Evolutionary conservation across 2,329 filamentous ascomycete species (phyloP).

Genomic region (Pseudogymnoascus sp.): DNA sequence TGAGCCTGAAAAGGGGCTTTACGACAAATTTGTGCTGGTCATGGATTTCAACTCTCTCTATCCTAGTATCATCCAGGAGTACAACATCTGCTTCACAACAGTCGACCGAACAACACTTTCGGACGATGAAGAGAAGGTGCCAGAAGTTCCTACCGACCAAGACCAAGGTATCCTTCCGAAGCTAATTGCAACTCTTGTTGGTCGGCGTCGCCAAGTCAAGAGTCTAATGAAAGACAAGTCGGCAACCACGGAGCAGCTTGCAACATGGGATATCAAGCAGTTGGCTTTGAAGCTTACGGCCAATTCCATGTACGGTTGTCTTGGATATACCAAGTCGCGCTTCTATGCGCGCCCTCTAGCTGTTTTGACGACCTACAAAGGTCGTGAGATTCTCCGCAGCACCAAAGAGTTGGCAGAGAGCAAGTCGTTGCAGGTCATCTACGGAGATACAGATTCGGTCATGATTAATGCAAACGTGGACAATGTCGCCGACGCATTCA

Average conservation of each 20-base stretch:
- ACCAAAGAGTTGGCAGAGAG: slow-evolving; percentile 94
- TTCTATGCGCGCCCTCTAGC: slow-evolving; percentile 95
- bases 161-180: slow-evolving; percentile 78
- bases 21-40: slow-evolving; percentile 95
- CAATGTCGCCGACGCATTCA: slow-evolving; percentile 80
- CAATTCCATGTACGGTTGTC: slow-evolving; percentile 98
- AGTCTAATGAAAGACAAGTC: slow-evolving; percentile 91
- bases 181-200: slow-evolving; percentile 86
- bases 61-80: slow-evolving; percentile 99
- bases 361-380: slow-evolving; percentile 93
- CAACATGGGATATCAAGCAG: slow-evolving; percentile 97
- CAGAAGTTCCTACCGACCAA: slow-evolving; percentile 72
- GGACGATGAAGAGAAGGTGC: slow-evolving; percentile 79
- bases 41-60: slow-evolving; percentile 99
- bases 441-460: slow-evolving; percentile 97
- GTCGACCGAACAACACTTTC: slow-evolving; percentile 67
- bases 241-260: slow-evolving; percentile 75
- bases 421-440: slow-evolving; percentile 87
- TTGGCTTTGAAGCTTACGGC: slow-evolving; percentile 92
- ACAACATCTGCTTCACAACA: slow-evolving; percentile 98
- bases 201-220: slow-evolving; percentile 84
- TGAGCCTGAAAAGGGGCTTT: slow-evolving; percentile 92
- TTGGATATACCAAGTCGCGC: slow-evolving; percentile 92
- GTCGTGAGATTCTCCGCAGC: slow-evolving; percentile 89
- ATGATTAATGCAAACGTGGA: slow-evolving; percentile 99